These are phyloP conservation scores for Gracilariopsis chorda DNA, from an alignment of 23 red algal genomes.

Conservation along the genomic window DNA sequence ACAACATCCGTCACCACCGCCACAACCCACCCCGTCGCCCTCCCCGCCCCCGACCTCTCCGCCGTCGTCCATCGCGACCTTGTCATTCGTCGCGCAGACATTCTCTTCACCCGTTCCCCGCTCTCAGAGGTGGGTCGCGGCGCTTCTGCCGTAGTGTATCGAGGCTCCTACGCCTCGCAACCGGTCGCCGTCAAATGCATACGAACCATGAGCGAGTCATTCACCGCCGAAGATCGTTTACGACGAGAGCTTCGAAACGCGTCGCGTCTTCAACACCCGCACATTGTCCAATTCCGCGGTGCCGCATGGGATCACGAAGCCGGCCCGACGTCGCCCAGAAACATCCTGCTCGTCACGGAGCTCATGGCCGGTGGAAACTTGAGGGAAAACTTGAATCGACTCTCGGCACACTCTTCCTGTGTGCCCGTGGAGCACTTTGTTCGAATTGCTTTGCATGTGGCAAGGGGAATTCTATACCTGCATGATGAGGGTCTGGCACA, in stretches of 20 bases:
- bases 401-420: not conserved
- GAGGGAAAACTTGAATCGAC: constrained; percentile 46
- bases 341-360: constrained; percentile 70
- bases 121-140: constrained; percentile 32
- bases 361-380: constrained; percentile 81
- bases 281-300: constrained; percentile 66
- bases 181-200: constrained; percentile 65
- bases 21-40: not conserved
- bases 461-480: constrained; percentile 65
- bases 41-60: constrained; percentile 33
- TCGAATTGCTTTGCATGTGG: constrained; percentile 52
- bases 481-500: constrained; percentile 67
- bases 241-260: constrained; percentile 65
- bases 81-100: constrained; percentile 31
- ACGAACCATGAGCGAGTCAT: constrained; percentile 53
- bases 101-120: constrained; percentile 51
- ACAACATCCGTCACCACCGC: too few relatives aligned
- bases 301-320: constrained; percentile 65
- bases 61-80: constrained; percentile 50
- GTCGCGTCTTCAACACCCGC: constrained; percentile 23
- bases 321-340: constrained; percentile 34
- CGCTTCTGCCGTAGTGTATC: constrained; percentile 45
- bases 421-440: constrained; percentile 46
- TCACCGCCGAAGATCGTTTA: constrained; percentile 45
- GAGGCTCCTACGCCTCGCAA: constrained; percentile 7